Base-by-base conservation (phyloP, 208 protist genomes). In the Wallacemonas rigidus region DNA sequence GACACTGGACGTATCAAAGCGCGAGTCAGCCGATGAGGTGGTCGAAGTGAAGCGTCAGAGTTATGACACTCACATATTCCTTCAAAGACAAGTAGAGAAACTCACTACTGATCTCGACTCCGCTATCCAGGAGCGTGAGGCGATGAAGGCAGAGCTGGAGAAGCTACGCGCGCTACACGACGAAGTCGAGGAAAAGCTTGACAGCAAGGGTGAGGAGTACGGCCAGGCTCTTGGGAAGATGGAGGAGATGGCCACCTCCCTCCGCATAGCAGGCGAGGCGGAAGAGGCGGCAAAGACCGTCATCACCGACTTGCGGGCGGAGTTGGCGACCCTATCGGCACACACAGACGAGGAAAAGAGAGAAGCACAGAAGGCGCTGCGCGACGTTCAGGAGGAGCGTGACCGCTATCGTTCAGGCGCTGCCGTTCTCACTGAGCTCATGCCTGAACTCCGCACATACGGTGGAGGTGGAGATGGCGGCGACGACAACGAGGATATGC, bases 391-490 rank as follows among this genome's bases (percentile, higher is more conserved):
- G 15, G 56, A 62, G 3, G 56, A 62, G 38, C 56, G 56, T 41
- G 56, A 62, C 26, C 56, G 56, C 56, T 62, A 62, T 38, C 14
- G 56, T 4, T 62, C 56, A 11, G 56, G 56, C 38, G 56, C 56
- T 5, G 40, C 38, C 15, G 51, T 71, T 11, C 39, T 71, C 38
- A 39, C 38, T 39, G 67, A 71, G 67, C 39, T 71, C 9, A 6
- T 71, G 67, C 67, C 67, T 9, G 53, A 71, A 8, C n/a, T 71
- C 17, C 56, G 56, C 6, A 5, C 7, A 0, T 62, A 62, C 38
- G 56, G 26, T 38, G 26, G 7, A 41, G 7, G 8, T 43, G 56
- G 56, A 14, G 35, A 43, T 26, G 56, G 26, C 36, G n/a, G 26
- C 56, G 56, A 62, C 26, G 1, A 62, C 56, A 53, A 71, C 36